Conservation (phyloP, 805 yeast genomes). For the Hanseniaspora valbyensis region DNA sequence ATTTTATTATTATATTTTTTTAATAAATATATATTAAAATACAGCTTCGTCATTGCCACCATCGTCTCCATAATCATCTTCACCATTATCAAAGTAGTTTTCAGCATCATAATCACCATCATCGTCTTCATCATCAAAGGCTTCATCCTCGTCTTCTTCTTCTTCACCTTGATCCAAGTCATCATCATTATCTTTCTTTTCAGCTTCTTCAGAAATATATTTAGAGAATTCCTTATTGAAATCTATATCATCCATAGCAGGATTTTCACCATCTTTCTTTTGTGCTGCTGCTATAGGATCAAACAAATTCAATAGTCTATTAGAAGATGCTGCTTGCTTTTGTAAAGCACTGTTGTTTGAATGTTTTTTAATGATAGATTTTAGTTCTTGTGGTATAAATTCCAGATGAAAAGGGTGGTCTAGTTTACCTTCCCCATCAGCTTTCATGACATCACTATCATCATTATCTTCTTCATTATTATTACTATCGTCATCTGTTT, state of each 20-base stretch:
- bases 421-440: background rate
- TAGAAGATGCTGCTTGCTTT: slow-evolving; percentile 13
- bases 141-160: slow-evolving; percentile 54
- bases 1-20: background rate
- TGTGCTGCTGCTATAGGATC: slow-evolving; percentile 28
- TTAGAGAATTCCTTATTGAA: slow-evolving; percentile 22
- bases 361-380: slow-evolving; percentile 49
- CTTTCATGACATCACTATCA: no score
- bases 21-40: slow-evolving; percentile 18
- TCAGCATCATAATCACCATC: slow-evolving; percentile 40
- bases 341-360: slow-evolving; percentile 19
- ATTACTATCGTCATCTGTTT: slow-evolving; percentile 36
- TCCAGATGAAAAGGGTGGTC: slow-evolving; percentile 57
- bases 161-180: slow-evolving; percentile 44
- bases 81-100: slow-evolving; percentile 37
- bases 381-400: slow-evolving; percentile 69
- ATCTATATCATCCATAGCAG: slow-evolving; percentile 19
- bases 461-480: slow-evolving; percentile 1
- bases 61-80: slow-evolving; percentile 40
- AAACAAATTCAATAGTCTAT: slow-evolving; percentile 18
- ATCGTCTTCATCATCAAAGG: slow-evolving; percentile 51
- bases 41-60: slow-evolving; percentile 54
- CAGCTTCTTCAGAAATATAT: slow-evolving; percentile 25
- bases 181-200: slow-evolving; percentile 38
- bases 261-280: slow-evolving; percentile 36